Evolutionary conservation across 306 rosid genomes (phyloP), one percentile per base, ranked within the genome.

Genomic region (Fragaria iinumae): DNA sequence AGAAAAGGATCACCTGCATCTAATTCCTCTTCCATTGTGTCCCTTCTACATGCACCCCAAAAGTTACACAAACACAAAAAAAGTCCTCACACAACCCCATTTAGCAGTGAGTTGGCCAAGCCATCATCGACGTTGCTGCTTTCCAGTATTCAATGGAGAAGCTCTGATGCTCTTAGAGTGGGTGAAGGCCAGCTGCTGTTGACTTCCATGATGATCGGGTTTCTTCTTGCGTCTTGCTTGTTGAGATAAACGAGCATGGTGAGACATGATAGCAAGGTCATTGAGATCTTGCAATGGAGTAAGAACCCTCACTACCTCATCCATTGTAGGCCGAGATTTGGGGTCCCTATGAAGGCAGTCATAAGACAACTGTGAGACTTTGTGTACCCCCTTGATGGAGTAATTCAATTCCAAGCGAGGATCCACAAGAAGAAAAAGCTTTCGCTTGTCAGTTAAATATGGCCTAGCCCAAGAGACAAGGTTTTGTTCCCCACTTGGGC

Each of bases 381-480:
- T 94, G 82, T 90, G 96, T 79, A 88, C 96, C 71, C 87, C 97
- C 88, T 89, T 92, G 36, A 92, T 79, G 72, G 98, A 94, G 82
- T 90, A 92, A 53, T 89, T 87, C 80, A 90, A 86, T 78, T 94
- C 97, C 81, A 94, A 79, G 77, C 91, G 94, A 39, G 96, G 98
- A 86, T 94, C 98, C 44, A 88, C 96, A 2, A 94, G 86, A 50
- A 88, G 91, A 78, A 80, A 87, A 48, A 89, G 85, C 69, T 89
- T 92, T 82, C 97, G 79, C 87, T 94, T 94, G 83, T 94, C 98
- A 43, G 93, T 94, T 84, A 94, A 83, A 74, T 86, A 88, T 50
- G 95, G 93, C 78, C 91, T 81, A 16, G 98, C 98, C 98, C 98
- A 92, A 67, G 96, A 76, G 71, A 90, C 98, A 9, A 94, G 95